Base-by-base conservation (phyloP, 2,329 filamentous ascomycete genomes). In the Raffaelea ambrosiae region DNA sequence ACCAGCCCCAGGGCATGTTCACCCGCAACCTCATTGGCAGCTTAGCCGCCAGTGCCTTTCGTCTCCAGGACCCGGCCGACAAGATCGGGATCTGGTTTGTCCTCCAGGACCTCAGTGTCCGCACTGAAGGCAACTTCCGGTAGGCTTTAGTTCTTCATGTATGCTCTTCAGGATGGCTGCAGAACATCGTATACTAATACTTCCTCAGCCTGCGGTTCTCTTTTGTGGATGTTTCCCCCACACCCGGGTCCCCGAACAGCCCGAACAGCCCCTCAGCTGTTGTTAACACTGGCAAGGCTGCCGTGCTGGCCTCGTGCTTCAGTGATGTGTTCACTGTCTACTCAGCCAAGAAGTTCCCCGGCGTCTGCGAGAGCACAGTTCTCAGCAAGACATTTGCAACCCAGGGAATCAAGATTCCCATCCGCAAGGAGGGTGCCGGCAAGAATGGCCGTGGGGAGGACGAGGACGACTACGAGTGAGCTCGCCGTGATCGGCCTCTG, bases 261-360 rank as follows among this genome's bases (percentile, higher is more conserved):
- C 56, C 67, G n/a, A n/a, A n/a, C 59, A 57, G 67, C 49, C 58
- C 65, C 62, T 38, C 35, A 14, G 35, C 7, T 41, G 35, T 63
- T n/a, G 71, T 94, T 51, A 93, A 89, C 63, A 83, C 78, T 35
- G 84, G 83, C 48, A 83, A 81, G 53, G 86, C 87, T 0, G 87
- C 87, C 0, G 84, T 96, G 13, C 76, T 97, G 18, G 89, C 91
- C 1, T 85, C 83, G 9, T 84, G 82, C 57, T 97, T 91, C 66
- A 94, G 87, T 43, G 86, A 95, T 4, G 76, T 82, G 3, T 97
- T 98, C 71, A 87, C 88, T 47, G 93, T 98, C 26, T 97, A 85
- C 67, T 95, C 88, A 3, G 93, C 93, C 43, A 98, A 98, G 75
- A 96, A 96, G 61, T 98, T 98, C 65, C 93, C 93, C 0, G 93